Evolutionary conservation across 2,329 filamentous ascomycete genomes (phyloP).

Genomic region (Exophiala phaeomuriformis): DNA sequence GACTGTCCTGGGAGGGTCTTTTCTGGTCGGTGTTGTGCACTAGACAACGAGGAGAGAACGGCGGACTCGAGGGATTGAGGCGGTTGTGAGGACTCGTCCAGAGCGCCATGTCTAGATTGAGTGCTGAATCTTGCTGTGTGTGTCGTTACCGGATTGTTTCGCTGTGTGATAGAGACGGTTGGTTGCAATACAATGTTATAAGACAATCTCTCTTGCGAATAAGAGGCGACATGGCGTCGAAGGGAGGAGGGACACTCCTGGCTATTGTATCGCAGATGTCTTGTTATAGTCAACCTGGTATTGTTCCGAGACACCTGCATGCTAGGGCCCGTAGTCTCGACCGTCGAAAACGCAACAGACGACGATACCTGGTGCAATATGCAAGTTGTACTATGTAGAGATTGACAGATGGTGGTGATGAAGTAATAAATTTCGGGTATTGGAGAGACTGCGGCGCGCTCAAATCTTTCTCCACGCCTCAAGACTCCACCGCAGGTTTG

Average conservation of each 20-base stretch:
- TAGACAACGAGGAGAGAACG: background rate
- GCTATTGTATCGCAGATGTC: constrained; percentile 10
- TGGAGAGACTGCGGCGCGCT: background rate
- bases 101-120: background rate
- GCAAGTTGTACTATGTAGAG: no score
- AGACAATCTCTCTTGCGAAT: background rate
- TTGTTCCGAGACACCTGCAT: constrained; percentile 10
- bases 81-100: background rate
- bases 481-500: background rate
- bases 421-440: background rate
- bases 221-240: background rate
- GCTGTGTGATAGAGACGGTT: background rate
- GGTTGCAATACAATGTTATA: background rate
- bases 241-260: constrained; percentile 6
- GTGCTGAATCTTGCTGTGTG: background rate
- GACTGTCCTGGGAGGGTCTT: background rate
- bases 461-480: constrained; percentile 1
- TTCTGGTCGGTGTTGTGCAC: background rate
- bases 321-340: background rate
- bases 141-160: background rate
- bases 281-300: background rate
- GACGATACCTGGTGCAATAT: no score
- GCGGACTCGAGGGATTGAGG: background rate
- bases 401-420: background rate
- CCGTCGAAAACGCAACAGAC: no score